Conservation (phyloP, 164 flowering plant species). For the Piper betle region DNA sequence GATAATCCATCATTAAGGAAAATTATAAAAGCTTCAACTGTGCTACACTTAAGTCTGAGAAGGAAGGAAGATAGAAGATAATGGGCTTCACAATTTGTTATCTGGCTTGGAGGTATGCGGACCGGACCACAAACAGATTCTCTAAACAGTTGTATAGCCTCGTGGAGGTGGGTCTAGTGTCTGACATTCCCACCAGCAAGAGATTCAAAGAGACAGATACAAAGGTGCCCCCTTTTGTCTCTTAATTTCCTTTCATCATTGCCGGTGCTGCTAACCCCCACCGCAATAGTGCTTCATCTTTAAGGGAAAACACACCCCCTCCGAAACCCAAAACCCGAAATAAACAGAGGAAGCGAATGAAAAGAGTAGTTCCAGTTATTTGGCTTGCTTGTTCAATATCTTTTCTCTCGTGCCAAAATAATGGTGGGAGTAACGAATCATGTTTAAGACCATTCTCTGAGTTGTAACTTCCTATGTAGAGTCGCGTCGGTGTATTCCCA, state of each 20-base stretch:
- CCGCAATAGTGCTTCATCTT: not conserved
- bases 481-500: no score
- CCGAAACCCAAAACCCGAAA: not conserved
- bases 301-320: not conserved
- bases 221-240: conserved; percentile 9
- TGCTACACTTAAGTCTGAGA: no score
- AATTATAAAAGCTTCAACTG: no score
- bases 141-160: not conserved
- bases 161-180: not conserved
- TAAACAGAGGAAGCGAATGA: not conserved
- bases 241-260: conserved; percentile 3
- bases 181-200: conserved; percentile 9
- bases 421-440: no score
- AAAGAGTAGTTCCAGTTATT: not conserved
- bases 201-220: not conserved
- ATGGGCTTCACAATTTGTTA: not conserved
- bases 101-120: not conserved
- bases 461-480: no score
- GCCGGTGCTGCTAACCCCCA: not conserved
- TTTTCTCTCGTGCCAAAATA: no score
- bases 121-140: not conserved
- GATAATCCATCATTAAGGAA: no score
- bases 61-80: not conserved
- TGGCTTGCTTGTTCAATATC: not conserved
- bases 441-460: no score